A percentile compares a stretch with the other conserved stretches of the same genome.
Conservation (phyloP, 169 alveolate species). For the Plasmodium berghei region DNA sequence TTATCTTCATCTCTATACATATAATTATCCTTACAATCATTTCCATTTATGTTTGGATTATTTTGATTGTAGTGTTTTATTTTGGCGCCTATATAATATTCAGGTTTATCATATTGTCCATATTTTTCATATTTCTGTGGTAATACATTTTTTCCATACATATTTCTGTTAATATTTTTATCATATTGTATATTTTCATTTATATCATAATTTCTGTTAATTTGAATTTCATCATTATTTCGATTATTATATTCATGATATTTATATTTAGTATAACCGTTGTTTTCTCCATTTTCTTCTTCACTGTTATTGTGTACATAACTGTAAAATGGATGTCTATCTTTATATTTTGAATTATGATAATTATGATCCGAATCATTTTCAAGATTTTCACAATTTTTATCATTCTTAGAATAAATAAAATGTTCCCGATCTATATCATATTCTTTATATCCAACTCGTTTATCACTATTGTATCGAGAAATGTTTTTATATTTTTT, state of each 20-base stretch:
- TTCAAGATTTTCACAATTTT: not conserved
- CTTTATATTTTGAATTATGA: not conserved
- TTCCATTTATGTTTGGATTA: slow-evolving; percentile 3
- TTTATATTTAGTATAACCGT: not conserved
- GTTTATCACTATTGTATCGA: slow-evolving; percentile 47
- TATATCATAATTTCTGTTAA: not conserved
- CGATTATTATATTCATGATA: not conserved
- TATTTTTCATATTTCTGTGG: not conserved
- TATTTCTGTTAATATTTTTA: not conserved
- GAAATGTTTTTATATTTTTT: slow-evolving; percentile 4
- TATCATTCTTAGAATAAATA: slow-evolving; percentile 1
- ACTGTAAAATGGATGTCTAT: too few species aligned
- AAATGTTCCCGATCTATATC: slow-evolving; percentile 5
- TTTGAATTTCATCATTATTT: not conserved
- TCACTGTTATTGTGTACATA: not conserved
- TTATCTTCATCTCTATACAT: not conserved
- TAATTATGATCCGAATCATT: not conserved
- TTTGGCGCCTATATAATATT: not conserved
- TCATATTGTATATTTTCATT: not conserved
- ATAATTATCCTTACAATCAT: slow-evolving; percentile 3
- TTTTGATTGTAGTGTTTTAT: slow-evolving; percentile 15
- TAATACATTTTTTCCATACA: not conserved
- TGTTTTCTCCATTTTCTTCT: not conserved
- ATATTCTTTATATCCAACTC: slow-evolving; percentile 10
- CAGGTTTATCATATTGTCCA: not conserved